phyloP scores from a whole-genome alignment of 768 basidiomycete species.

The Auricularia auricula-judae region DNA sequence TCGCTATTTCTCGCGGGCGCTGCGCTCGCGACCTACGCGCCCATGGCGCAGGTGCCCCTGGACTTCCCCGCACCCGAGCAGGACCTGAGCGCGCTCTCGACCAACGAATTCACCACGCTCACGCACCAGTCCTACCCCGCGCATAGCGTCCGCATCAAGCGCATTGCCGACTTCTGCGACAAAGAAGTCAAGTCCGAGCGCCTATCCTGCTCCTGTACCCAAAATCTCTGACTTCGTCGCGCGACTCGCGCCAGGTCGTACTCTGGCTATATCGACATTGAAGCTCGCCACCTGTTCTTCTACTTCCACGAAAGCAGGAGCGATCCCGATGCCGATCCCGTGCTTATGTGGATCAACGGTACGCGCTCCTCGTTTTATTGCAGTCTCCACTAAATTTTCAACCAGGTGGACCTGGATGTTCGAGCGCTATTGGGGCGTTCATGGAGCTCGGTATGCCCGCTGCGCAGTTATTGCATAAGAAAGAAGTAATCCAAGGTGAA shows the following conservation, averaged over 20 bases:
- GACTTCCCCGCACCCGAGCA: not conserved
- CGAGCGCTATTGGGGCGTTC: constrained; percentile 49
- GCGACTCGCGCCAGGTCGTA: constrained; percentile 4
- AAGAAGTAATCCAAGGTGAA: constrained; percentile 48
- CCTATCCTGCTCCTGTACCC: too few species aligned
- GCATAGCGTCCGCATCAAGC: constrained; percentile 7
- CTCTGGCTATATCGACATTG: constrained; percentile 12
- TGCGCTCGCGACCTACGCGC: too few species aligned
- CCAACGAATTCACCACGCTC: constrained; percentile 3
- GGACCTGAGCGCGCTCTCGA: constrained; percentile 2
- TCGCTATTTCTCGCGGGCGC: too few species aligned
- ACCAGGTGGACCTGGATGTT: constrained; percentile 44
- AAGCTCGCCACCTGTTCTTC: constrained; percentile 9
- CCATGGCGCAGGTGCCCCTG: not conserved
- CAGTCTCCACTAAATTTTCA: not conserved
- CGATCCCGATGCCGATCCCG: constrained; percentile 15
- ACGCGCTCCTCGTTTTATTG: not conserved
- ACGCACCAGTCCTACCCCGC: constrained; percentile 1
- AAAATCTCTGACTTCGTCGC: too few species aligned
- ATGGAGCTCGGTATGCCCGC: constrained; percentile 42
- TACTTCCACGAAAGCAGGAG: constrained; percentile 18
- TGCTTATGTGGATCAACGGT: constrained; percentile 21
- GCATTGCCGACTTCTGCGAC: constrained; percentile 7
- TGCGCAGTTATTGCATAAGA: too few species aligned
- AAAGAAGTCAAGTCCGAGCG: not conserved